phyloP scores from a whole-genome alignment of 495 filamentous ascomycete genomes.

The Clavariopsis aquatica region DNA sequence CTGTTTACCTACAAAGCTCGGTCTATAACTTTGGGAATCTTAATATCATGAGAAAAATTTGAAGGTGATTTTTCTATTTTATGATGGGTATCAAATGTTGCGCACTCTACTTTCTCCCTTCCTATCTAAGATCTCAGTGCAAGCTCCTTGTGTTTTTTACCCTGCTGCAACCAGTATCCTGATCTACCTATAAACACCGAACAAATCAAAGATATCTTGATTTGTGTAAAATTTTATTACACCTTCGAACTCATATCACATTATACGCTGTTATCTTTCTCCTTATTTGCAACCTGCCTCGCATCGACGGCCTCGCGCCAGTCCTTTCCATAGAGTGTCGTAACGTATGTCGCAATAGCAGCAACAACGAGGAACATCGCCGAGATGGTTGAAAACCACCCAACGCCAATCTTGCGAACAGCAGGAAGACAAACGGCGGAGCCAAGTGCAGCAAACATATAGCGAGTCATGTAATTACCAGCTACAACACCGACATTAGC shows the following conservation, averaged over 20 bases:
- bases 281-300: slow-evolving; percentile 42
- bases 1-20: too few relatives aligned
- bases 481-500: slow-evolving; percentile 41
- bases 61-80: neutral
- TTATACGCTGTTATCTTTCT: slow-evolving; percentile 20
- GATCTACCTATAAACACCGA: too few relatives aligned
- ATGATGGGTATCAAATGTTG: neutral
- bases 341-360: slow-evolving; percentile 50
- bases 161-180: too few relatives aligned
- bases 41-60: neutral
- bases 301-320: slow-evolving; percentile 58
- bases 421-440: slow-evolving; percentile 68
- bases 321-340: slow-evolving; percentile 54
- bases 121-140: too few relatives aligned
- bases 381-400: slow-evolving; percentile 52
- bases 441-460: slow-evolving; percentile 66
- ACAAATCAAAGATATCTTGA: too few relatives aligned
- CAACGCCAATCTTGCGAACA: slow-evolving; percentile 66
- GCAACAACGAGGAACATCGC: slow-evolving; percentile 57
- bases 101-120: too few relatives aligned
- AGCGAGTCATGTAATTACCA: slow-evolving; percentile 71
- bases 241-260: too few relatives aligned
- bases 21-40: too few relatives aligned
- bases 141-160: too few relatives aligned
- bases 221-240: too few relatives aligned